These are phyloP conservation scores for Sergeia podlipaevii DNA, from an alignment of 208 protist species.

Conservation along the genomic window DNA sequence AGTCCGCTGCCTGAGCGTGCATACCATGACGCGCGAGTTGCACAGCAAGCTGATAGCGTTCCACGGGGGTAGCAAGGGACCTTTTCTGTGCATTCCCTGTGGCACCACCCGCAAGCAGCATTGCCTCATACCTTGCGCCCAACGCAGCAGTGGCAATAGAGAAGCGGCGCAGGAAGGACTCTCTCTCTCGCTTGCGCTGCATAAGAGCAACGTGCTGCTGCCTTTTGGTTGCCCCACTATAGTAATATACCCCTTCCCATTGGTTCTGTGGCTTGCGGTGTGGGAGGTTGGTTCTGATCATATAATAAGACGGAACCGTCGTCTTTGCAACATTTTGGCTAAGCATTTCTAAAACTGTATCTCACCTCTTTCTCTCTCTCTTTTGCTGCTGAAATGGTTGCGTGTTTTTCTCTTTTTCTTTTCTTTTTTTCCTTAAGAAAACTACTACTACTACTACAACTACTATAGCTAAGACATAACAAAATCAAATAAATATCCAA, in stretches of 20 bases:
- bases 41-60: slow-evolving; percentile 24
- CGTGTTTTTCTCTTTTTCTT: slow-evolving; percentile 3
- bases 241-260: slow-evolving; percentile 88
- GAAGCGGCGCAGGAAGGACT: slow-evolving; percentile 27
- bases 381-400: too few relatives aligned
- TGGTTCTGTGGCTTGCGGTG: slow-evolving; percentile 82
- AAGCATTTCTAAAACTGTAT: too few relatives aligned
- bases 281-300: slow-evolving; percentile 85
- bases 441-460: too few relatives aligned
- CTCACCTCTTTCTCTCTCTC: too few relatives aligned
- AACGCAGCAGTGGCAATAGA: slow-evolving; percentile 18
- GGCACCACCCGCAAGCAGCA: background rate
- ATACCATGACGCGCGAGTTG: slow-evolving; percentile 55
- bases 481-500: too few relatives aligned
- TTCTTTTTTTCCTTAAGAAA: background rate
- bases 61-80: slow-evolving; percentile 4
- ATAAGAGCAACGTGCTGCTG: slow-evolving; percentile 75
- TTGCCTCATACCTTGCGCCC: background rate
- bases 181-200: slow-evolving; percentile 66
- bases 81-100: slow-evolving; percentile 1
- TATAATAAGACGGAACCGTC: slow-evolving; percentile 88
- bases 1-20: slow-evolving; percentile 36
- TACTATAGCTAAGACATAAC: too few relatives aligned
- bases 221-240: slow-evolving; percentile 69
- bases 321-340: slow-evolving; percentile 84